Evolutionary conservation across 169 alveolate genomes (phyloP).

Genomic region (Plasmodium billcollinsi): DNA sequence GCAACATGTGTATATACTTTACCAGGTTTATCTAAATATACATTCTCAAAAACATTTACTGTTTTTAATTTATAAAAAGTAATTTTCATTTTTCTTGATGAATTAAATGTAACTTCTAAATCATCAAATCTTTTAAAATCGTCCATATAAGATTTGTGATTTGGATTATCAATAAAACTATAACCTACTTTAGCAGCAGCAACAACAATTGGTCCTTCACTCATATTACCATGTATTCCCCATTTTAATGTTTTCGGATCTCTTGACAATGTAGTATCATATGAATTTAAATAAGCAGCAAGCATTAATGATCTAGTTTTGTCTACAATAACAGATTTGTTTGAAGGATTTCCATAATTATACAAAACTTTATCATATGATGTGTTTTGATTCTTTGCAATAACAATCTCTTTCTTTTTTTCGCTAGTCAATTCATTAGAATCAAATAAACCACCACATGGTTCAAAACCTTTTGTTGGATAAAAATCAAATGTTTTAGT

Average conservation of each 20-base stretch:
- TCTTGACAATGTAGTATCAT: conserved; percentile 85
- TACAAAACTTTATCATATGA: conserved; percentile 41
- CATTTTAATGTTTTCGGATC: conserved; percentile 82
- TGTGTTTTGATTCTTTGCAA: conserved; percentile 30
- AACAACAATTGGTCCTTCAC: conserved; percentile 93
- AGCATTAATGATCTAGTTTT: conserved; percentile 85
- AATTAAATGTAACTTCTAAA: conserved; percentile 92
- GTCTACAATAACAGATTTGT: conserved; percentile 58
- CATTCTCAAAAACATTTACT: conserved; percentile 38
- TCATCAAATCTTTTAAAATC: conserved; percentile 76
- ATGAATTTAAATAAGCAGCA: conserved; percentile 90
- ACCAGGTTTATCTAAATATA: conserved; percentile 77
- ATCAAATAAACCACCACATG: conserved; percentile 91
- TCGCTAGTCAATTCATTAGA: conserved; percentile 80
- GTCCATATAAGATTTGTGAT: conserved; percentile 13
- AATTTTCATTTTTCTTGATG: conserved; percentile 91
- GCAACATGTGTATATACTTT: conserved; percentile 89
- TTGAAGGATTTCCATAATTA: conserved; percentile 43
- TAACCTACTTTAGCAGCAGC: conserved; percentile 92
- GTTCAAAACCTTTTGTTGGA: conserved; percentile 93
- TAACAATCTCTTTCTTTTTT: conserved; percentile 53
- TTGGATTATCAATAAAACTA: conserved; percentile 45
- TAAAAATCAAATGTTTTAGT: conserved; percentile 83
- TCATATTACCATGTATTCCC: conserved; percentile 91
- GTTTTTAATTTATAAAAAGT: conserved; percentile 88